These are phyloP conservation scores for Cryphonectria nitschkei DNA, from an alignment of 2,329 filamentous ascomycete species.

Conservation along the genomic window DNA sequence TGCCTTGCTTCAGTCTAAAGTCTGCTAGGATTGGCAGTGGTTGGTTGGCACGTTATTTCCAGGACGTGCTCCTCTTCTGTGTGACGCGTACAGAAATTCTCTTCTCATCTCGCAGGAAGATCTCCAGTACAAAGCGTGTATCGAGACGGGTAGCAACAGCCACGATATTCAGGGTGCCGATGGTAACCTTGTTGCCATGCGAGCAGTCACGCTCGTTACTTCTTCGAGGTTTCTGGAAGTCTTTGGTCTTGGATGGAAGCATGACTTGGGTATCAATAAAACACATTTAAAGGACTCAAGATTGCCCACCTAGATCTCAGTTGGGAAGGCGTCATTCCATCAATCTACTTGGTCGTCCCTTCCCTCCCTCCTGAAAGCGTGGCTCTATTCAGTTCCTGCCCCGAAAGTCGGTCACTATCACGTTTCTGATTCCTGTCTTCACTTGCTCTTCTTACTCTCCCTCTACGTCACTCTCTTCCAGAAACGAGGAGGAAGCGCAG, in stretches of 20 bases:
- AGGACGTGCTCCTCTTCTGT: background rate
- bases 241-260: background rate
- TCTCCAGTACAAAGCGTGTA: background rate
- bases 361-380: background rate
- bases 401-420: background rate
- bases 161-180: no score
- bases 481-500: no score
- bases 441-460: background rate
- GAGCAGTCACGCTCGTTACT: no score
- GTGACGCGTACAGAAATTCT: background rate
- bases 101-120: background rate
- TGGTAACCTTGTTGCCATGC: no score
- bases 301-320: background rate
- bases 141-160: no score
- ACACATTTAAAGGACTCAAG: background rate
- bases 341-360: background rate
- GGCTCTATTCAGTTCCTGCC: background rate
- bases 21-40: background rate
- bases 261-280: background rate
- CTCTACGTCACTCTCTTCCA: background rate
- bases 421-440: background rate
- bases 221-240: no score
- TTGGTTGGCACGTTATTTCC: background rate
- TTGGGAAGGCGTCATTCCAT: background rate
- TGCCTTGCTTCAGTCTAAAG: background rate